Evolutionary conservation across 2,329 filamentous ascomycete genomes (phyloP).

Genomic region (Epichloe scottii): DNA sequence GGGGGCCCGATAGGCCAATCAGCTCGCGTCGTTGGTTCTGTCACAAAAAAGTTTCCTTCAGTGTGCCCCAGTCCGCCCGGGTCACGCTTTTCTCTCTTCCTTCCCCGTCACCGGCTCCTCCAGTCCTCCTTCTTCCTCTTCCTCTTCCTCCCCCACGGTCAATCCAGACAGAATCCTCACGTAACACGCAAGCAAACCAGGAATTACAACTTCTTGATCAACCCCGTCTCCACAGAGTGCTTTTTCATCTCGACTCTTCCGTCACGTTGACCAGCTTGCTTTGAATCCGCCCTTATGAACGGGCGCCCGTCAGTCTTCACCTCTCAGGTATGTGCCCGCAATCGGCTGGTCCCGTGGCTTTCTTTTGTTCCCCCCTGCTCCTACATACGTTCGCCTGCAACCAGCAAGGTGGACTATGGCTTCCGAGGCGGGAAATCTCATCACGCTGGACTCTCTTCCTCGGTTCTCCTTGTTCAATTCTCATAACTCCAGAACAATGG

Average conservation of each 20-base stretch:
- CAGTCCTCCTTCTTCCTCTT: conserved; percentile 1
- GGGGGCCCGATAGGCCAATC: no score
- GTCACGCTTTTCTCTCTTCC: not conserved
- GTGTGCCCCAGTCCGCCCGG: not conserved
- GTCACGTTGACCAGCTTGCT: conserved; percentile 19
- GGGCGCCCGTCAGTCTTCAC: conserved; percentile 74
- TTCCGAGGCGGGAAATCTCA: not conserved
- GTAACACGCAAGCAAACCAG: not conserved
- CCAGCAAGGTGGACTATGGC: not conserved
- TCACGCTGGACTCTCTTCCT: not conserved
- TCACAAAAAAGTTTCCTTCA: no score
- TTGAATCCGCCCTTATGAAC: conserved; percentile 65
- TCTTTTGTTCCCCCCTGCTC: not conserved
- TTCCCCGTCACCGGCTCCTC: not conserved
- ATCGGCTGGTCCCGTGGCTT: not conserved
- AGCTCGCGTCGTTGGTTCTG: no score
- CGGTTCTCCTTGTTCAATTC: not conserved
- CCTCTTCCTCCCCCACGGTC: conserved; percentile 5
- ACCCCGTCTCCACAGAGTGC: conserved; percentile 7
- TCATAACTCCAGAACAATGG: not conserved
- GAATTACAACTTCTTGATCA: not conserved
- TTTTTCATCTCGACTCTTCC: conserved; percentile 6
- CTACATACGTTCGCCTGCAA: not conserved
- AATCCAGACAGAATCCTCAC: conserved; percentile 4
- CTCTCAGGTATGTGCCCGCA: conserved; percentile 54